Evolutionary conservation across 2,329 filamentous ascomycete genomes (phyloP).

Genomic region (Lasiodiplodia sp.): DNA sequence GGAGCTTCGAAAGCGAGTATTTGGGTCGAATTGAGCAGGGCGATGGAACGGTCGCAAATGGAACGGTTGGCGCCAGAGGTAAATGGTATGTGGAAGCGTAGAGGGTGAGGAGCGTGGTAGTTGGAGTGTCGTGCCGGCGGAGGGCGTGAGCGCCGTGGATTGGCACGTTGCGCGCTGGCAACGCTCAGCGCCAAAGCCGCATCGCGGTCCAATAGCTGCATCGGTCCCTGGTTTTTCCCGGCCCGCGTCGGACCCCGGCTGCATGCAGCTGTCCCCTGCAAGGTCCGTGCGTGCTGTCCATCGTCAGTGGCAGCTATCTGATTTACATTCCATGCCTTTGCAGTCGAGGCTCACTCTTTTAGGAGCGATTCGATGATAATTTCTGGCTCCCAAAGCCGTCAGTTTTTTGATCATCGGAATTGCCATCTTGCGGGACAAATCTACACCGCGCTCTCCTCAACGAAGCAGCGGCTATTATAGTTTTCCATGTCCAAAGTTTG

Average conservation of each 20-base stretch:
- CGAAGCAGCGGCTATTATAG: not conserved
- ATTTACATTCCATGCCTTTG: not conserved
- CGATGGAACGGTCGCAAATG: not conserved
- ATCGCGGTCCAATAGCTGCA: not conserved
- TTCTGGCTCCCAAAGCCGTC: rapidly evolving
- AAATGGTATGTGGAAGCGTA: not conserved
- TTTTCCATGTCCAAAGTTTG: not conserved
- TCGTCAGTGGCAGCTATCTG: not conserved
- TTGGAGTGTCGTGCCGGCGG: not conserved
- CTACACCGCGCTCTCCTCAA: too few species aligned
- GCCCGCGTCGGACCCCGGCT: not conserved
- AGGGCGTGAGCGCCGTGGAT: conserved; percentile 12
- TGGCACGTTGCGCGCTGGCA: not conserved
- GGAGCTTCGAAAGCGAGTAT: conserved; percentile 10
- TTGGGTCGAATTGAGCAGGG: not conserved
- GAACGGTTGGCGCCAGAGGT: too few species aligned
- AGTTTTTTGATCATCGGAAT: not conserved
- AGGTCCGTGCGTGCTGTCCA: not conserved
- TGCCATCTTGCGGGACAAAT: not conserved
- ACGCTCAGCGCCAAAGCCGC: conserved; percentile 7
- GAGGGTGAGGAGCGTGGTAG: not conserved
- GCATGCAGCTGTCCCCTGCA: not conserved
- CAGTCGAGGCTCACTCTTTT: too few species aligned
- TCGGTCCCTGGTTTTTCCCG: conserved; percentile 16
- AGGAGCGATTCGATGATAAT: too few species aligned